Base-by-base conservation (phyloP, 129 eudicot genomes). In the Logfia minima region DNA sequence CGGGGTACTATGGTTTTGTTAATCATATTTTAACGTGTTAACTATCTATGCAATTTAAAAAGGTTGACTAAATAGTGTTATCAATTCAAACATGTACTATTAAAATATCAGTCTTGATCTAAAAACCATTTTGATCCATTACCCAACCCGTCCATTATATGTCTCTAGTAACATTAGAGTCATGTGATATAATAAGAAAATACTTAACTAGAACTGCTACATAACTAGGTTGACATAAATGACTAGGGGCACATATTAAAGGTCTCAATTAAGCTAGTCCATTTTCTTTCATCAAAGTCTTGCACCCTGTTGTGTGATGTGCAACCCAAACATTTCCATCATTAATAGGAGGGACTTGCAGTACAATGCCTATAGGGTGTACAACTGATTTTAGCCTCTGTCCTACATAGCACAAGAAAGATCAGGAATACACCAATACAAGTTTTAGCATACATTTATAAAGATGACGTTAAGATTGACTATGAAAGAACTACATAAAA, bases 371-470 rank as follows among this genome's bases (percentile, higher is more conserved):
- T 62, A 62, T 3, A 62, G 11, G 35, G 67, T 62, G 8, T 62
- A 24, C n/a, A 62, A 62, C 17, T 62, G 17, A 62, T 24, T 62
- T 35, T 6, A 62, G 5, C 35, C 32, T 62, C 35, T 22, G 67
- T 26, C 65, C 16, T 71, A 52, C 18, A 71, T 37, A 26, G 7
- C 22, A 71, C 75, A 32, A 19, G n/a, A 18, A 52, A 71, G 64
- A 10, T 17, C 43, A 71, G 17, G 63, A 18, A 32, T 55, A 19
- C 29, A 29, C 66, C 52, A 31, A 21, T 55, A 19, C 51, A 31
- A 32, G 14, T 11, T 22, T n/a, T 56, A 56, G 74, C 58, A 70
- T 13, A 23, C 10, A n/a, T 55, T 72, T 60, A 56, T 4, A 34
- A 19, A 32, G 78, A 59, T 22, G 35, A 1, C 59, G 23, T 43